Conservation (phyloP, 2,329 filamentous ascomycete genomes). For the Dactylellina leptospora region DNA sequence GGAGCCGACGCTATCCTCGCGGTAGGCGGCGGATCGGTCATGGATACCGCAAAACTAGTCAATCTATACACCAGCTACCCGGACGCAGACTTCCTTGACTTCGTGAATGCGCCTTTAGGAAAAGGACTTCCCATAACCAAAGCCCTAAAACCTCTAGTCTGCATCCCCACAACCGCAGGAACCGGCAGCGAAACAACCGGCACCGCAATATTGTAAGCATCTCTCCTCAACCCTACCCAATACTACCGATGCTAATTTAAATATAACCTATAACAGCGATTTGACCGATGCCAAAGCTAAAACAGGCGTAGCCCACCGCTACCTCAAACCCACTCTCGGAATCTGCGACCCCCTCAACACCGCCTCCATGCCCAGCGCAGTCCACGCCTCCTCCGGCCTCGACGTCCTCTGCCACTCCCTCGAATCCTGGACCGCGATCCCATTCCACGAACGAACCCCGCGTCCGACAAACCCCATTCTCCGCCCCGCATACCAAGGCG, state of each 20-base stretch:
- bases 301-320: conserved; percentile 93
- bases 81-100: conserved; percentile 93
- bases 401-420: conserved; percentile 95
- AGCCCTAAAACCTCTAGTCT: conserved; percentile 77
- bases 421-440: conserved; percentile 97
- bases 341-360: conserved; percentile 87
- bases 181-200: conserved; percentile 95
- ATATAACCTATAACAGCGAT: conserved; percentile 64
- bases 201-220: conserved; percentile 81
- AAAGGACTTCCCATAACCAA: conserved; percentile 79
- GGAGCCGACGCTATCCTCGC: conserved; percentile 89
- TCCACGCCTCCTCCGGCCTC: conserved; percentile 88
- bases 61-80: conserved; percentile 93
- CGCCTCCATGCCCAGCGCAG: conserved; percentile 90
- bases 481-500: conserved; percentile 92
- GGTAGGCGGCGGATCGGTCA: conserved; percentile 91
- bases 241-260: neutral
- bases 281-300: conserved; percentile 88
- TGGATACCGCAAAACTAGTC: conserved; percentile 98
- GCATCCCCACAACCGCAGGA: conserved; percentile 84
- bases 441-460: conserved; percentile 84
- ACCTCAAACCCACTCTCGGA: conserved; percentile 92
- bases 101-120: conserved; percentile 93
- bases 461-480: conserved; percentile 88
- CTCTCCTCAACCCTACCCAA: neutral